These are phyloP conservation scores for Bassia scoparia DNA, from an alignment of 148 eudicot species.

Conservation along the genomic window DNA sequence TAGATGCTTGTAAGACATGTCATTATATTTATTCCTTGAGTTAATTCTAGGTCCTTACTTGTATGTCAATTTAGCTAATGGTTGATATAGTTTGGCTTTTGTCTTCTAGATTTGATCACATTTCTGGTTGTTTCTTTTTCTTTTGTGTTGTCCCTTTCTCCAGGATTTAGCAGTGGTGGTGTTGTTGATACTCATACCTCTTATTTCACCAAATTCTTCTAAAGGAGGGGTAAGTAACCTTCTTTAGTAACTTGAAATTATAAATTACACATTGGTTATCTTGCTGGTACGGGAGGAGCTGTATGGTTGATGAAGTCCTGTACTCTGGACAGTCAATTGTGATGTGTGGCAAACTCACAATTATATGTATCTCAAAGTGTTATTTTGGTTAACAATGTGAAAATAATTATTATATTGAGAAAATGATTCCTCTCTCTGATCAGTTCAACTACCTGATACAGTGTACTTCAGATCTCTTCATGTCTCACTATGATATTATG, in stretches of 20 bases:
- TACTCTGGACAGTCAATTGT: not conserved
- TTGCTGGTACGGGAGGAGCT: not conserved
- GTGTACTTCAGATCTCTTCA: not conserved
- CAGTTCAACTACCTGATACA: not conserved
- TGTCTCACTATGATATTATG: not conserved
- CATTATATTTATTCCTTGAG: not conserved
- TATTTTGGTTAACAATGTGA: not conserved
- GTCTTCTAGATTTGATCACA: not conserved
- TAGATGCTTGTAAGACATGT: slow-evolving; percentile 11
- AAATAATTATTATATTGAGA: not conserved
- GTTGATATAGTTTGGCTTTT: not conserved
- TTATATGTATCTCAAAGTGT: not conserved
- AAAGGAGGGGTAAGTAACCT: slow-evolving; percentile 88
- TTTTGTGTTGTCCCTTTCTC: slow-evolving; percentile 16
- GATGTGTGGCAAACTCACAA: not conserved
- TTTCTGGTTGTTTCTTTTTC: slow-evolving; percentile 10
- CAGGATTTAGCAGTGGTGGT: slow-evolving; percentile 99
- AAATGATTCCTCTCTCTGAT: not conserved
- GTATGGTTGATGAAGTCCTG: not conserved
- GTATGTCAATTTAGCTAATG: not conserved
- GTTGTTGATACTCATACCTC: slow-evolving; percentile 93
- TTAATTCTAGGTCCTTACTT: not conserved
- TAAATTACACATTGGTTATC: not conserved
- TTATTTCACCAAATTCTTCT: slow-evolving; percentile 94
- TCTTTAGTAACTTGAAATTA: slow-evolving; percentile 20